These are phyloP conservation scores for Saccharomyces hybrid DNA, from an alignment of 1,139 yeast species.

Conservation along the genomic window DNA sequence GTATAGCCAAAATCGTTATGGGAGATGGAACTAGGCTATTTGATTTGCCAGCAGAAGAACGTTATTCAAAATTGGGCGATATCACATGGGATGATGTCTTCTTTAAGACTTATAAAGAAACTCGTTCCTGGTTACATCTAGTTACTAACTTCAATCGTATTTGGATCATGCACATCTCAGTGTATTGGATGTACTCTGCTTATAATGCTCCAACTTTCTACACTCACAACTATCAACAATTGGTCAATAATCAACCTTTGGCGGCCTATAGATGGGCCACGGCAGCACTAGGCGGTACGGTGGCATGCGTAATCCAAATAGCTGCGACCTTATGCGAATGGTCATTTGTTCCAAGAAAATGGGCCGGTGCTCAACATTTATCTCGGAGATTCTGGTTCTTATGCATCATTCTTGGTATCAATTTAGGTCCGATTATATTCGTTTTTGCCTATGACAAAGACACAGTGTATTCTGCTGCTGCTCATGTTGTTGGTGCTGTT, in stretches of 20 bases:
- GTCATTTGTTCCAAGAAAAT: slow-evolving; percentile 92
- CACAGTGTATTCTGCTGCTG: slow-evolving; percentile 60
- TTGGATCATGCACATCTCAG: slow-evolving; percentile 85
- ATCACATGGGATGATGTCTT: slow-evolving; percentile 87
- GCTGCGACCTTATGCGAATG: slow-evolving; percentile 87
- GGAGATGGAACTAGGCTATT: slow-evolving; percentile 89
- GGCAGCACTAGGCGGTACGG: slow-evolving; percentile 83
- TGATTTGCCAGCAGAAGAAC: slow-evolving; percentile 82
- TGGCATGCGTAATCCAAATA: slow-evolving; percentile 75
- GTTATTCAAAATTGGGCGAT: slow-evolving; percentile 84
- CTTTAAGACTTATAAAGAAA: slow-evolving; percentile 92
- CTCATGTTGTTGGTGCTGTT: slow-evolving; percentile 74
- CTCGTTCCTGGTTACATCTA: slow-evolving; percentile 96
- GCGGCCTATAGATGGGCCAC: slow-evolving; percentile 90
- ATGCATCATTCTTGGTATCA: slow-evolving; percentile 54
- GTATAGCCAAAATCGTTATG: slow-evolving; percentile 84
- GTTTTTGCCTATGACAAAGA: slow-evolving; percentile 78
- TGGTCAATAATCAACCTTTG: slow-evolving; percentile 74
- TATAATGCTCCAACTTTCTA: slow-evolving; percentile 87
- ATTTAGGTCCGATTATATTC: slow-evolving; percentile 80
- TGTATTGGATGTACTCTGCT: slow-evolving; percentile 92
- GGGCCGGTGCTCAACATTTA: slow-evolving; percentile 99
- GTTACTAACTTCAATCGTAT: slow-evolving; percentile 94
- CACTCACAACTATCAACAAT: slow-evolving; percentile 78
- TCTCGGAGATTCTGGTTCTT: slow-evolving; percentile 78